Base-by-base conservation (phyloP, 208 protist species). In the Leishmania guyanensis region DNA sequence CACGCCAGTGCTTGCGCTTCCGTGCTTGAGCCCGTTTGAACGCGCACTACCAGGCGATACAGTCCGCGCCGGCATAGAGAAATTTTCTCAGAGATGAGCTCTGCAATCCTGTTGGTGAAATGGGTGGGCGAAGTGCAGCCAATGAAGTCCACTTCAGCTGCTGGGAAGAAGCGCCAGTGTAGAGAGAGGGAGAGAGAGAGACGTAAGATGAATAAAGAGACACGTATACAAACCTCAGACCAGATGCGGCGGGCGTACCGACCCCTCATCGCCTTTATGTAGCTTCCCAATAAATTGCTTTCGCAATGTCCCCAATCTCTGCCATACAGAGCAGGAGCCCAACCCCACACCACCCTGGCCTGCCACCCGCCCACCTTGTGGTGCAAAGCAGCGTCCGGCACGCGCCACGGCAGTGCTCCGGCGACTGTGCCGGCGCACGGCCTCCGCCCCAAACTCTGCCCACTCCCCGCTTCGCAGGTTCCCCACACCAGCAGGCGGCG, bases 21-120 rank as follows among this genome's bases (percentile, higher is more conserved):
- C 75, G 29, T 75, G 80, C 65, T 79, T 82, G 46, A 50, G 14
- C 17, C 77, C 46, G 64, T 43, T 68, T 33, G 58, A 26, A 43
- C 72, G 54, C 68, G 73, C 3, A 36, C 51, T 48, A 22, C 14
- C 36, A 20, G 76, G 64, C 17, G 64, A 72, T 9, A 39, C 43
- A 9, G 46, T 33, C 17, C 62, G 62, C 33, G n/a, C n/a, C 29
- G 39, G 64, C 76, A 71, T 79, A 8, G 29, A 62, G 26, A 36
- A 17, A 8, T 39, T 9, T 16, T 29, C 22, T 50, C 39, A 12
- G 26, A 10, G 48, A 33, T 0, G 8, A 22, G 9, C 3, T 2
- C 14, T 16, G 16, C 3, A 0, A 33, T n/a, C 46, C 39, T 73
- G 39, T 36, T 2, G 26, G 26, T 36, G n/a, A 54, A 0, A 20